A percentile compares a stretch with the other conserved stretches of the same genome.
Evolutionary conservation across 176 grass and related monocot genomes (phyloP).

Genomic region (Oryza nivara): DNA sequence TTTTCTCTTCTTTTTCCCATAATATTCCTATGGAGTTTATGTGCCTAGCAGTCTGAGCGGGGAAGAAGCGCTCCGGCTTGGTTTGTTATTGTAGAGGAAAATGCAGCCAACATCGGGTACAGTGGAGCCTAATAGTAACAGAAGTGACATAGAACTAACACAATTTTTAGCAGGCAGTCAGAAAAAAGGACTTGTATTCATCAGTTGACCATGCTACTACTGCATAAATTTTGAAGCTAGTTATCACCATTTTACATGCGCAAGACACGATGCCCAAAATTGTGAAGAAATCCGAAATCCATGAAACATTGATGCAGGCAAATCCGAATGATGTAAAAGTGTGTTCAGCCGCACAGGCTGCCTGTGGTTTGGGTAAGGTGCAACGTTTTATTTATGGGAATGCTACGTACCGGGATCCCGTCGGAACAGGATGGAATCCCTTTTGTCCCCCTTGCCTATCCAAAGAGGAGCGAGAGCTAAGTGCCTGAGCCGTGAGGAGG

Average conservation of each 20-base stretch:
- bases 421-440: no score
- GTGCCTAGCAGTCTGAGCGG: background rate
- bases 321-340: background rate
- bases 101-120: no score
- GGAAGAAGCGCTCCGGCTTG: background rate
- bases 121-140: background rate
- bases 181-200: background rate
- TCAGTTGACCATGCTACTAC: no score
- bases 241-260: background rate
- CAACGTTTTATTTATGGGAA: background rate
- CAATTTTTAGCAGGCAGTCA: background rate
- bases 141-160: background rate
- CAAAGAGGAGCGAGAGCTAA: no score
- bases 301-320: background rate
- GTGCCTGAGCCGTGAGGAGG: no score
- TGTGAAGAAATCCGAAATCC: background rate
- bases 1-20: background rate
- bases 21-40: background rate
- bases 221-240: constrained; percentile 6
- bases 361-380: background rate
- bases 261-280: background rate
- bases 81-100: constrained; percentile 2
- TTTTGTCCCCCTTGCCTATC: no score
- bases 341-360: no score
- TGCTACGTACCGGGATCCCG: no score